phyloP scores from a whole-genome alignment of 2,329 filamentous ascomycete genomes.

The Akanthomyces lecanii region DNA sequence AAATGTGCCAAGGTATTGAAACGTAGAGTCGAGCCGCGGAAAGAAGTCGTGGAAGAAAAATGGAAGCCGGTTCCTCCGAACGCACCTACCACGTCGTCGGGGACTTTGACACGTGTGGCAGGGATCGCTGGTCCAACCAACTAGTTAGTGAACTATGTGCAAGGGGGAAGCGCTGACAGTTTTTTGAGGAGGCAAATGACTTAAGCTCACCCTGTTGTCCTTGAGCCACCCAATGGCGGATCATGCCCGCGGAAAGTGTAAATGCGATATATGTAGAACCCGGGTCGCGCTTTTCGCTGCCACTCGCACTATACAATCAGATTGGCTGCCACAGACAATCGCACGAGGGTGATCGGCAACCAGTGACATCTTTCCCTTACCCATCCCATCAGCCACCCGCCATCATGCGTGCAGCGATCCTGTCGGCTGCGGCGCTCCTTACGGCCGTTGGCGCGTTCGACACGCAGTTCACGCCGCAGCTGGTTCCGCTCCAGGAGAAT shows the following conservation, averaged over 20 bases:
- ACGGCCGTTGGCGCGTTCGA: conserved; percentile 5
- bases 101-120: neutral
- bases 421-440: conserved; percentile 11
- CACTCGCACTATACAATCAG: neutral
- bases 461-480: conserved; percentile 24
- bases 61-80: neutral
- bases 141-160: neutral
- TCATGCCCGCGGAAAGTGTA: neutral
- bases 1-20: neutral
- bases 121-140: neutral
- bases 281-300: neutral
- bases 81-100: neutral
- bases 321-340: neutral
- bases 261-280: neutral
- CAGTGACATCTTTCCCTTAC: neutral
- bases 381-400: neutral
- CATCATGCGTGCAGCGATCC: conserved; percentile 9
- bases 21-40: neutral
- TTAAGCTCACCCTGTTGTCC: no score
- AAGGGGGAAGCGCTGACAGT: no score
- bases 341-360: neutral
- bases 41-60: neutral
- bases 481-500: conserved; percentile 35
- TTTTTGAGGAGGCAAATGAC: no score
- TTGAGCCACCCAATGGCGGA: neutral